phyloP scores from a whole-genome alignment of 164 flowering plant species.

The Protea cynaroides region DNA sequence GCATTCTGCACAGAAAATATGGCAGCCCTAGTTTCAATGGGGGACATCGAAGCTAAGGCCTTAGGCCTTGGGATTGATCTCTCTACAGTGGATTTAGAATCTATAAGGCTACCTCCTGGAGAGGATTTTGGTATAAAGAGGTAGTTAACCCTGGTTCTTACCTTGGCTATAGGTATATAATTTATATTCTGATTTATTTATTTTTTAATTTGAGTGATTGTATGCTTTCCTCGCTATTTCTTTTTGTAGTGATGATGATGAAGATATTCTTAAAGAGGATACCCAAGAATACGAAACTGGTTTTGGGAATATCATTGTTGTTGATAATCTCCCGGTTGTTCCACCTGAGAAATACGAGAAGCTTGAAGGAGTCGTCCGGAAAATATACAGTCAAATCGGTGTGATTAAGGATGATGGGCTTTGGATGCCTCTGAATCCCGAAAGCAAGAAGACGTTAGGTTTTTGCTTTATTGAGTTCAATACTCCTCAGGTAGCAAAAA shows the following conservation, averaged over 20 bases:
- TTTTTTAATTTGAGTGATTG: neutral
- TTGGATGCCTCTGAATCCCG: slow-evolving; percentile 79
- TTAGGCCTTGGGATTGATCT: slow-evolving; percentile 39
- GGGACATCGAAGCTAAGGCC: neutral
- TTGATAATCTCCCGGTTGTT: slow-evolving; percentile 87
- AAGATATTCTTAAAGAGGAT: slow-evolving; percentile 53
- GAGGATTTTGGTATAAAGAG: slow-evolving; percentile 68
- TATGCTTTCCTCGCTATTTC: neutral
- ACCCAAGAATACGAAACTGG: slow-evolving; percentile 55
- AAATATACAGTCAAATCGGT: slow-evolving; percentile 82
- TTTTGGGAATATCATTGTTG: slow-evolving; percentile 65
- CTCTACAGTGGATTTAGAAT: slow-evolving; percentile 36
- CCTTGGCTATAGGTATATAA: neutral
- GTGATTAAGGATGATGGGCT: slow-evolving; percentile 73
- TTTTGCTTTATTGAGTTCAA: slow-evolving; percentile 83
- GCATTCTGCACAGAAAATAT: neutral
- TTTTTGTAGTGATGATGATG: slow-evolving; percentile 69
- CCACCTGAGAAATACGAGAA: slow-evolving; percentile 78
- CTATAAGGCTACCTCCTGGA: slow-evolving; percentile 62
- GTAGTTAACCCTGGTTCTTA: slow-evolving; percentile 20
- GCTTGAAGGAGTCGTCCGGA: slow-evolving; percentile 73
- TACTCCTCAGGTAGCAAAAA: slow-evolving; percentile 65
- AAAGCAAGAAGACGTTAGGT: slow-evolving; percentile 58
- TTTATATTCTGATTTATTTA: neutral
- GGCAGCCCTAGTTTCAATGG: neutral